Evolutionary conservation across 164 flowering plant species (phyloP).

Genomic region (Umbellularia californica): DNA sequence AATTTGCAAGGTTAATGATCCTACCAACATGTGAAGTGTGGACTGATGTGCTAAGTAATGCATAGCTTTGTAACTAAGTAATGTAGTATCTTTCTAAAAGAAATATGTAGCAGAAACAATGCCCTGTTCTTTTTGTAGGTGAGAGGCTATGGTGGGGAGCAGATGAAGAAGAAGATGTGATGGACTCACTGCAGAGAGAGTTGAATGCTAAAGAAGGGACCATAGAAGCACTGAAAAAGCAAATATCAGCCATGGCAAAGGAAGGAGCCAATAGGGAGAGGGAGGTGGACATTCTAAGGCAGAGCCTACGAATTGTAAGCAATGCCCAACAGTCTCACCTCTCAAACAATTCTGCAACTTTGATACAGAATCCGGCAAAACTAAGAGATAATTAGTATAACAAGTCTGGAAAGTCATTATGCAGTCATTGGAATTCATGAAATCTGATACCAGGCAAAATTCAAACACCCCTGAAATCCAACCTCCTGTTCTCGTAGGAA

Average conservation of each 20-base stretch:
- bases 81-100: too few relatives aligned
- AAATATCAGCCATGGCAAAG: conserved; percentile 35
- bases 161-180: conserved; percentile 28
- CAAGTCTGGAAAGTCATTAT: neutral
- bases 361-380: neutral
- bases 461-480: too few relatives aligned
- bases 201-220: conserved; percentile 49
- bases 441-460: too few relatives aligned
- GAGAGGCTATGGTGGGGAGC: conserved; percentile 36
- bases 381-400: neutral
- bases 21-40: too few relatives aligned
- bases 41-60: too few relatives aligned
- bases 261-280: conserved; percentile 39
- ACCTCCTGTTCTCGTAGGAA: too few relatives aligned
- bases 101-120: neutral
- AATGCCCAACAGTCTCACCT: conserved; percentile 23
- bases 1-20: too few relatives aligned
- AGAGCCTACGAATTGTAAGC: conserved; percentile 61
- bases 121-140: conserved; percentile 22
- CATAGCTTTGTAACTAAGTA: too few relatives aligned
- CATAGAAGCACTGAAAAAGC: conserved; percentile 31
- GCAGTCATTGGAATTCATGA: too few relatives aligned
- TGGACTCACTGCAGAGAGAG: conserved; percentile 39
- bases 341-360: neutral
- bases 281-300: conserved; percentile 65